Percentiles rank a stretch among this genome's conserved stretches.
These are phyloP conservation scores for Paragyromitra xinjiangensis DNA, from an alignment of 495 filamentous ascomycete species.

Conservation along the genomic window DNA sequence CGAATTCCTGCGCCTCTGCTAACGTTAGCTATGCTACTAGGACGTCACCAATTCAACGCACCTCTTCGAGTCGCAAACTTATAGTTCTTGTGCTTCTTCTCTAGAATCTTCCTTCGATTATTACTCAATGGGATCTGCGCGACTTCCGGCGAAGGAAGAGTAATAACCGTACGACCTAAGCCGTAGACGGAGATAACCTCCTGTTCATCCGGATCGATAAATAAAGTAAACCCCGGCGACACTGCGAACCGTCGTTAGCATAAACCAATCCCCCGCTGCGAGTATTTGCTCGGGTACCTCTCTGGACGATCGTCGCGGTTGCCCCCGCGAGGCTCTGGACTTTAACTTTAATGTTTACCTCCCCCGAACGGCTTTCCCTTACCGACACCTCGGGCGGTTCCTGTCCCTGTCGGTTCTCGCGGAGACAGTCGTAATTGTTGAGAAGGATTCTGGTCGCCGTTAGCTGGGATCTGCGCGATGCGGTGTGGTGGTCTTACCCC, in stretches of 20 bases:
- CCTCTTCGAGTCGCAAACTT: conserved; percentile 30
- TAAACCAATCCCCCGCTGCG: not conserved
- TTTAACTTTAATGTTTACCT: conserved; percentile 19
- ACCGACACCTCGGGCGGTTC: conserved; percentile 15
- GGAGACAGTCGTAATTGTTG: conserved; percentile 37
- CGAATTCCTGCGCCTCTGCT: conserved; percentile 30
- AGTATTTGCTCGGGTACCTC: not conserved
- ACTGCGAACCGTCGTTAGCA: not conserved
- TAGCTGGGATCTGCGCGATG: not conserved
- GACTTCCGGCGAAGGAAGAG: not conserved
- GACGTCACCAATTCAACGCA: not conserved
- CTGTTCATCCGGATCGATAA: conserved; percentile 1
- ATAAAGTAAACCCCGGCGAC: conserved; percentile 18
- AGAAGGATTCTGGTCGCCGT: conserved; percentile 15
- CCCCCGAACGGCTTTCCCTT: conserved; percentile 19
- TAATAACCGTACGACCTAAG: conserved; percentile 21
- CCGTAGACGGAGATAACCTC: conserved; percentile 13
- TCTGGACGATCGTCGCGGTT: conserved; percentile 10
- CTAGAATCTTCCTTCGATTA: conserved; percentile 16
- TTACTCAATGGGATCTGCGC: conserved; percentile 15
- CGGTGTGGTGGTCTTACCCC: not conserved
- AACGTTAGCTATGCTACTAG: not conserved
- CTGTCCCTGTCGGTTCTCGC: conserved; percentile 14
- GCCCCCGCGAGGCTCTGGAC: conserved; percentile 23
- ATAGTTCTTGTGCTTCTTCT: conserved; percentile 30